Percentiles rank a stretch among this genome's conserved stretches.
Evolutionary conservation across 2,329 filamentous ascomycete genomes (phyloP).

Genomic region (Monosporascus sp.): DNA sequence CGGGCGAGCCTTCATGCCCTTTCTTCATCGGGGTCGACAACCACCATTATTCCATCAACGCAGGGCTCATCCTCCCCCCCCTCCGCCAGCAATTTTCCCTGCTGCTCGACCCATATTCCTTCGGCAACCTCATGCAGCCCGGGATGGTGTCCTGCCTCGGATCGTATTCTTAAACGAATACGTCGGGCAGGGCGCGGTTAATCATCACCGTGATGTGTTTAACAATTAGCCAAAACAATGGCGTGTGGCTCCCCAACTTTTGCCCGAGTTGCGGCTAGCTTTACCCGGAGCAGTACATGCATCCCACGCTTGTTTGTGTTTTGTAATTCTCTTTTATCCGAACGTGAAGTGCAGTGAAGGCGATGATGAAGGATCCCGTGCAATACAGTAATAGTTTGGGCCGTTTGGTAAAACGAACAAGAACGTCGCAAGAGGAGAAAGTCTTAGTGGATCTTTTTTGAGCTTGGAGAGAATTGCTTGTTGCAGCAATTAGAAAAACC

Average conservation of each 20-base stretch:
- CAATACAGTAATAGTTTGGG: too few relatives aligned
- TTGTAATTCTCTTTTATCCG: too few relatives aligned
- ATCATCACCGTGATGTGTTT: neutral
- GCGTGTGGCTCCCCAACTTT: neutral
- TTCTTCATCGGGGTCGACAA: neutral
- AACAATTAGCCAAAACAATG: neutral
- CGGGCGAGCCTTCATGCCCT: constrained; percentile 15
- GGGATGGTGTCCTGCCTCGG: neutral
- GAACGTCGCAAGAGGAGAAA: too few relatives aligned
- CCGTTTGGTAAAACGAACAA: too few relatives aligned
- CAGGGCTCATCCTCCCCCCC: neutral
- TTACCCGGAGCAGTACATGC: too few relatives aligned
- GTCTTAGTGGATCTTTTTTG: too few relatives aligned
- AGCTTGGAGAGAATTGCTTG: too few relatives aligned
- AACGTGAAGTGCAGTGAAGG: too few relatives aligned
- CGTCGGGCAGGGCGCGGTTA: neutral
- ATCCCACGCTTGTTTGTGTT: too few relatives aligned
- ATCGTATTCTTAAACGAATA: neutral
- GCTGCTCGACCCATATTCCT: neutral
- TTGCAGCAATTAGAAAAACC: too few relatives aligned
- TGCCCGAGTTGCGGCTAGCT: neutral
- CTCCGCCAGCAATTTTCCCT: neutral
- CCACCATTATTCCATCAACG: neutral
- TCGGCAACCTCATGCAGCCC: neutral
- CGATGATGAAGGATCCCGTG: too few relatives aligned